These are phyloP conservation scores for Heteromeles arbutifolia DNA, from an alignment of 306 rosid species.

Conservation along the genomic window DNA sequence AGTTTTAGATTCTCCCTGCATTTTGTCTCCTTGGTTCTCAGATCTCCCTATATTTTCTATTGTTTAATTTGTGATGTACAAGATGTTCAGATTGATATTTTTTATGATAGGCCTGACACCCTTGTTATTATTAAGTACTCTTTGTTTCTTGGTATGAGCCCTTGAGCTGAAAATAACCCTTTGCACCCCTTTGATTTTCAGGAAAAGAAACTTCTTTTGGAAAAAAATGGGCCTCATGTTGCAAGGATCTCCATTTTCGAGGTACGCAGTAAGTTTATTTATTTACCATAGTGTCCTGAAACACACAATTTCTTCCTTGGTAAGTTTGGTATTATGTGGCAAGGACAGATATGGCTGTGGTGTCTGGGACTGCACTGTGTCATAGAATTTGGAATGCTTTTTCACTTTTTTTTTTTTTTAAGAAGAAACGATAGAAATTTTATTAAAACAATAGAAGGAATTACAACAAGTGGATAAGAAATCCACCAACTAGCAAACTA, in stretches of 20 bases:
- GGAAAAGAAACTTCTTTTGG: constrained; percentile 88
- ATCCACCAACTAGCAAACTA: too few species aligned
- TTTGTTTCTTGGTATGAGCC: background rate
- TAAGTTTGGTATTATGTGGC: background rate
- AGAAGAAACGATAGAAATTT: too few species aligned
- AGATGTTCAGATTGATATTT: background rate
- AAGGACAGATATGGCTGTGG: background rate
- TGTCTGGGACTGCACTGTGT: background rate
- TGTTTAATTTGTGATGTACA: background rate
- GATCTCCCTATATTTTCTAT: background rate
- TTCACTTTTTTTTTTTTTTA: background rate
- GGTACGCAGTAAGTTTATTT: constrained; percentile 38
- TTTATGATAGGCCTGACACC: background rate
- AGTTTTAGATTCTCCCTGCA: background rate
- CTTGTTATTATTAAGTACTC: background rate
- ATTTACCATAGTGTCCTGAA: background rate
- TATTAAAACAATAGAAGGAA: too few species aligned
- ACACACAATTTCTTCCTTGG: background rate
- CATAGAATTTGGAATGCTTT: background rate
- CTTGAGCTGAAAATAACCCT: background rate
- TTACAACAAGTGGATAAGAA: too few species aligned
- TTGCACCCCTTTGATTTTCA: constrained; percentile 26
- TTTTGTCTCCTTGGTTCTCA: background rate
- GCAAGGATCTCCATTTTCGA: constrained; percentile 81
- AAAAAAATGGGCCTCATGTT: constrained; percentile 69